Percentiles rank a stretch among this genome's conserved stretches.
Conservation (phyloP, 805 yeast genomes). For the Saturnispora bothae region DNA sequence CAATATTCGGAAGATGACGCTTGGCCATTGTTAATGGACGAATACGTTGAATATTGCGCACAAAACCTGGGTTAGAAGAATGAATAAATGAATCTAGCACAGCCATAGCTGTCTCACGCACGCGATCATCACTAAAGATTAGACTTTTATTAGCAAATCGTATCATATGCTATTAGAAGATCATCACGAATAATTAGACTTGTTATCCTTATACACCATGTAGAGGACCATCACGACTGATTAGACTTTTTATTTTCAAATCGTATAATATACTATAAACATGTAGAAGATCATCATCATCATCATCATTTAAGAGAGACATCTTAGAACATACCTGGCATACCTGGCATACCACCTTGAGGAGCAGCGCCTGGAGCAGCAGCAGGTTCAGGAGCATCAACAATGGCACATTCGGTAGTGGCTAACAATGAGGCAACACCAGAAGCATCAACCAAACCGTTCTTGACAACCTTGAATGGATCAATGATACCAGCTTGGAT, state of each 20-base stretch:
- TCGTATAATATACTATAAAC: conserved; percentile 7
- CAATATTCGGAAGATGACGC: conserved; percentile 72
- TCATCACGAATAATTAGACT: too few species aligned
- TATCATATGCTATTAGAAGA: too few species aligned
- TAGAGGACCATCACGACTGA: too few species aligned
- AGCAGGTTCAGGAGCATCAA: conserved; percentile 83
- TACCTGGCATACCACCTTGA: conserved; percentile 48
- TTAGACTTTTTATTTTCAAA: too few species aligned
- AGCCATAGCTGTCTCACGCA: too few species aligned
- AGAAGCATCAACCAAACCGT: conserved; percentile 90
- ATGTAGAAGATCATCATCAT: conserved; percentile 1
- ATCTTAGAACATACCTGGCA: conserved; percentile 30
- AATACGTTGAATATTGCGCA: conserved; percentile 46
- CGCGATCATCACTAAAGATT: too few species aligned
- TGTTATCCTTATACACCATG: too few species aligned
- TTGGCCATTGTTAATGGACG: conserved; percentile 89
- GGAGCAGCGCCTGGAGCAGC: conserved; percentile 34
- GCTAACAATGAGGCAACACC: conserved; percentile 97
- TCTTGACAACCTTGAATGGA: conserved; percentile 96
- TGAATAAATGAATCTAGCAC: too few species aligned
- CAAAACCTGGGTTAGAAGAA: background rate
- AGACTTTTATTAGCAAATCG: too few species aligned
- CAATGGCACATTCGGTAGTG: conserved; percentile 97
- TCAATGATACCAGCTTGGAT: conserved; percentile 94
- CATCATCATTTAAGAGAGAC: too few species aligned